phyloP scores from a whole-genome alignment of 2,329 filamentous ascomycete genomes.

The Alternaria sp. region DNA sequence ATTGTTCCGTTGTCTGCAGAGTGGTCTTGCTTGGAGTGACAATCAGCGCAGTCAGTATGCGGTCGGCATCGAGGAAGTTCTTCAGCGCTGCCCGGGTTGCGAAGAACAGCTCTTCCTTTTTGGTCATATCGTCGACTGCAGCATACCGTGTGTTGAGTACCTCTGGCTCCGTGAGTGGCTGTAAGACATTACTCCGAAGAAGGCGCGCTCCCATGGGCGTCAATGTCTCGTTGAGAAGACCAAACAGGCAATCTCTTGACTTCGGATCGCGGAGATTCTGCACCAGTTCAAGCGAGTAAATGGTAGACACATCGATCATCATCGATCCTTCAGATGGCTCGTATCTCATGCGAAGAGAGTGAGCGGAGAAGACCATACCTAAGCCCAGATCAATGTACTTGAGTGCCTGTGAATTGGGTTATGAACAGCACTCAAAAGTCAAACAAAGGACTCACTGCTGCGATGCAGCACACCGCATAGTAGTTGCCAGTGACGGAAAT shows the following conservation, averaged over 20 bases:
- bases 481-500: slow-evolving; percentile 82
- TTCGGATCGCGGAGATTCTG: slow-evolving; percentile 81
- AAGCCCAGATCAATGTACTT: slow-evolving; percentile 79
- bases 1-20: slow-evolving; percentile 75
- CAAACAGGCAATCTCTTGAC: slow-evolving; percentile 83
- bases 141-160: slow-evolving; percentile 78
- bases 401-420: slow-evolving; percentile 64
- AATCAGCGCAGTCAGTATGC: slow-evolving; percentile 78
- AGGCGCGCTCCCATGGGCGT: slow-evolving; percentile 90
- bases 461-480: slow-evolving; percentile 83
- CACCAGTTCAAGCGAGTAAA: slow-evolving; percentile 85
- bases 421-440: neutral
- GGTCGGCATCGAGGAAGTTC: slow-evolving; percentile 78
- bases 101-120: slow-evolving; percentile 84
- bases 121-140: slow-evolving; percentile 80
- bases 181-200: slow-evolving; percentile 83
- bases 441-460: slow-evolving; percentile 74
- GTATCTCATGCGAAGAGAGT: slow-evolving; percentile 85
- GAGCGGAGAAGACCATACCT: slow-evolving; percentile 71
- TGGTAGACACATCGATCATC: slow-evolving; percentile 92
- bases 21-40: slow-evolving; percentile 71
- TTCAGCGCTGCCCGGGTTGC: slow-evolving; percentile 76
- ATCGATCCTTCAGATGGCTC: slow-evolving; percentile 89
- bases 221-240: slow-evolving; percentile 80
- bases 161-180: slow-evolving; percentile 77